Evolutionary conservation across 345 rosid species (phyloP).

Genomic region (Clausena lansium): DNA sequence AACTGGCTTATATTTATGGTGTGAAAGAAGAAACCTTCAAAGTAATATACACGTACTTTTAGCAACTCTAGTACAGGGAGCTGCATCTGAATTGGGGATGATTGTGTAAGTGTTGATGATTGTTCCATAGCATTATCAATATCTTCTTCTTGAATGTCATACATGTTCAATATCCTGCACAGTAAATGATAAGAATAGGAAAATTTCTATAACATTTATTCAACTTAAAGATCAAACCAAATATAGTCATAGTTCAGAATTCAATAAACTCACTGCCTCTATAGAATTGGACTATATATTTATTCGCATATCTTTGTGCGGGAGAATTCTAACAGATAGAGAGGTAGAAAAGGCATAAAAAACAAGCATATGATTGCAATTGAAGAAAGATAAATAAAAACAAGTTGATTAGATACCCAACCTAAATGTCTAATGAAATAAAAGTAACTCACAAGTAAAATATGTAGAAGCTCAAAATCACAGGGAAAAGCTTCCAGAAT

Average conservation of each 20-base stretch:
- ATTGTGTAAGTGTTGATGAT: slow-evolving; percentile 43
- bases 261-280: background rate
- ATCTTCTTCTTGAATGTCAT: slow-evolving; percentile 79
- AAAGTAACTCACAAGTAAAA: background rate
- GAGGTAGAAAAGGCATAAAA: background rate
- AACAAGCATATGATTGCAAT: background rate
- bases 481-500: background rate
- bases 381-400: slow-evolving; percentile 8
- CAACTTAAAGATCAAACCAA: background rate
- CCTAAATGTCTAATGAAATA: background rate
- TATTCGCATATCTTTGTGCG: background rate
- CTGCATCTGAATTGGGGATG: slow-evolving; percentile 67
- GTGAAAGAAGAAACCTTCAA: slow-evolving; percentile 7
- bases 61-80: slow-evolving; percentile 84
- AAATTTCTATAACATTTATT: background rate
- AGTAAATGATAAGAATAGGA: slow-evolving; percentile 7
- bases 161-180: slow-evolving; percentile 82
- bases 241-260: background rate
- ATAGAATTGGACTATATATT: background rate
- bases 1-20: background rate
- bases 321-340: background rate
- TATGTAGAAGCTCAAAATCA: slow-evolving; percentile 1
- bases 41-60: slow-evolving; percentile 49
- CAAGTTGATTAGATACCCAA: background rate
- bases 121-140: slow-evolving; percentile 56